Percentiles rank a stretch among this genome's conserved stretches.
Evolutionary conservation across 202 grass and related monocot species (phyloP).

Genomic region (Dendrocalamus latiflorus): DNA sequence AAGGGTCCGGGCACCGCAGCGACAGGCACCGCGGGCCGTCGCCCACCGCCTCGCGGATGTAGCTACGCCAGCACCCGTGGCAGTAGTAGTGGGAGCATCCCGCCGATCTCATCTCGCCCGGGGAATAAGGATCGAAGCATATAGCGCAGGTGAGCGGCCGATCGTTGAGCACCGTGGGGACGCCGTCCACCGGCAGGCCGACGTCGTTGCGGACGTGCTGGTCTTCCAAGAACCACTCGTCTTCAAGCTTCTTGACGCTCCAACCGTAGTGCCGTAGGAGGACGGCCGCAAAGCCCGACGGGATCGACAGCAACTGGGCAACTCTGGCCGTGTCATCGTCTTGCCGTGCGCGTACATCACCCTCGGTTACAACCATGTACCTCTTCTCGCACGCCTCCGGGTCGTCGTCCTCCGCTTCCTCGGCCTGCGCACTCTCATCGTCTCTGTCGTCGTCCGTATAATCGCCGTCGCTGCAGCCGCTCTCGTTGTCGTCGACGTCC

Average conservation of each 20-base stretch:
- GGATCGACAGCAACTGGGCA: neutral
- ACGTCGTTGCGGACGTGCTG: neutral
- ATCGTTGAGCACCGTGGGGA: neutral
- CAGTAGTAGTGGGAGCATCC: slow-evolving; percentile 33
- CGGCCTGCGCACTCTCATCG: neutral
- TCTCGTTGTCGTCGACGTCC: too few relatives aligned
- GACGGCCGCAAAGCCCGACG: neutral
- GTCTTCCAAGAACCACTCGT: neutral
- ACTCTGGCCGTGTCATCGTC: neutral
- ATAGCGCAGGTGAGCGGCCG: neutral
- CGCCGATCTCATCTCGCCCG: neutral
- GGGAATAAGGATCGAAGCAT: neutral
- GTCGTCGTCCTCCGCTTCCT: neutral
- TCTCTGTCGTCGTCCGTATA: neutral
- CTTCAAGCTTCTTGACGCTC: too few relatives aligned
- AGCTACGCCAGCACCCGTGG: slow-evolving; percentile 23
- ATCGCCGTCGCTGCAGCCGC: neutral
- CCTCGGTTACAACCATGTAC: neutral
- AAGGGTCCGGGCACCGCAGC: too few relatives aligned
- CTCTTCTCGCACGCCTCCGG: neutral
- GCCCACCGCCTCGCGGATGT: slow-evolving; percentile 17
- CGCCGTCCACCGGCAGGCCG: neutral
- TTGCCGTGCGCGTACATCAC: neutral
- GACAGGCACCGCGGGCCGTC: slow-evolving; percentile 40
- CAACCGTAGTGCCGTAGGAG: too few relatives aligned